Evolutionary conservation across 371 early-diverging fungal genomes (phyloP), one percentile per base, ranked within the genome.

Genomic region (Lichtheimia ornata): DNA sequence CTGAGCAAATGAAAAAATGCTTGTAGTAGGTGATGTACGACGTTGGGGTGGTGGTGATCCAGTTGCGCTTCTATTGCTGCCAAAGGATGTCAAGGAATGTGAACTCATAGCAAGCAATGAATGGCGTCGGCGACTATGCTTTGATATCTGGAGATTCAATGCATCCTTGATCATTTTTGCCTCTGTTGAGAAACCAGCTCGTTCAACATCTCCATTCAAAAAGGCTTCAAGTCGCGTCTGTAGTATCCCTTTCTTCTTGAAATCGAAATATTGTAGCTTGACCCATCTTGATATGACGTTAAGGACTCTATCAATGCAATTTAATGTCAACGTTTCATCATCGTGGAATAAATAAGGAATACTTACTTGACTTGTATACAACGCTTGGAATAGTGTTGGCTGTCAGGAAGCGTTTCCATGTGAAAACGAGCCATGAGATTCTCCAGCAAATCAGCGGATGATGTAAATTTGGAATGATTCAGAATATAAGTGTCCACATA

Each of bases 231-330:
- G 35, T 14, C 74, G 53, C 5, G 64, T 59, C 40, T 74, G 67
- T 5, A 90, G 65, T 4, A 65, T 58, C 0, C 69, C 64, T 51
- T 84, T 79, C 12, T 59, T 63, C 4, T 71, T 73, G 62, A 90
- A 88, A 53, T 87, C 87, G 58, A 85, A 81, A 59, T 74, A 86
- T 47, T 87, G 88, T 12, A 90, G 54, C 56, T 81, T 81, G 25
- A 89, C 76, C 91, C 91, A 91, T 20, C 90, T 76, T 13, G 72
- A 63, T 41, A 91, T 61, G 0, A 88, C 85, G 51, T 82, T 78
- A 0, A 91, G 66, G 9, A 89, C 83, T 57, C 86, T 91, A 65
- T 17, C n/a, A 18, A 17, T 47, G 13, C 4, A 27, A 9, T 12
- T 0, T 4, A 13, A 18, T 3, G 18, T 45, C 5, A 45, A 4